Conservation (phyloP, 106 monocot species). For the Phalaenopsis aphrodite region DNA sequence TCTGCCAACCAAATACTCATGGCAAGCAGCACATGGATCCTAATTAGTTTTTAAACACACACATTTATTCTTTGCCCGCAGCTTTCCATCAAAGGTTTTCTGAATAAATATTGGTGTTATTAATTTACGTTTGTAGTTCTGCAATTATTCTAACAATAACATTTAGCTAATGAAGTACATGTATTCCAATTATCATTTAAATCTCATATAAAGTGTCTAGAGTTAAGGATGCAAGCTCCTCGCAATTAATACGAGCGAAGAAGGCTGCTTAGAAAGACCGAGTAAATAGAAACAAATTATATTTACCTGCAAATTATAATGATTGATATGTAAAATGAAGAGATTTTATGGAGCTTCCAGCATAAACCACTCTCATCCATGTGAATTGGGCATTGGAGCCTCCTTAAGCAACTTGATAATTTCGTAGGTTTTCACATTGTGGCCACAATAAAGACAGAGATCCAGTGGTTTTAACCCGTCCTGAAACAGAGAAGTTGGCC, state of each 20-base stretch:
- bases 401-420: constrained; percentile 71
- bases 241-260: not conserved
- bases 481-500: constrained; percentile 28
- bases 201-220: too few relatives aligned
- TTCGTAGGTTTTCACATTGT: constrained; percentile 52
- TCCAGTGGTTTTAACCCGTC: constrained; percentile 87
- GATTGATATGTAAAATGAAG: not conserved
- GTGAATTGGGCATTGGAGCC: constrained; percentile 20
- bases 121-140: too few relatives aligned
- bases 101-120: too few relatives aligned
- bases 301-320: not conserved
- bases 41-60: too few relatives aligned
- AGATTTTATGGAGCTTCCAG: not conserved
- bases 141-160: too few relatives aligned
- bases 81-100: too few relatives aligned
- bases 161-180: too few relatives aligned
- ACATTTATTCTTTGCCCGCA: too few relatives aligned
- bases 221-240: not conserved
- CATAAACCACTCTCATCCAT: constrained; percentile 2
- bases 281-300: not conserved
- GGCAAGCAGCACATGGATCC: too few relatives aligned
- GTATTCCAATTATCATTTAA: too few relatives aligned
- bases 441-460: constrained; percentile 68
- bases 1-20: too few relatives aligned
- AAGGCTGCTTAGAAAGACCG: not conserved